A percentile compares a stretch with the other conserved stretches of the same genome.
phyloP scores from a whole-genome alignment of 148 eudicot species.

The Dianthus caryophyllus region DNA sequence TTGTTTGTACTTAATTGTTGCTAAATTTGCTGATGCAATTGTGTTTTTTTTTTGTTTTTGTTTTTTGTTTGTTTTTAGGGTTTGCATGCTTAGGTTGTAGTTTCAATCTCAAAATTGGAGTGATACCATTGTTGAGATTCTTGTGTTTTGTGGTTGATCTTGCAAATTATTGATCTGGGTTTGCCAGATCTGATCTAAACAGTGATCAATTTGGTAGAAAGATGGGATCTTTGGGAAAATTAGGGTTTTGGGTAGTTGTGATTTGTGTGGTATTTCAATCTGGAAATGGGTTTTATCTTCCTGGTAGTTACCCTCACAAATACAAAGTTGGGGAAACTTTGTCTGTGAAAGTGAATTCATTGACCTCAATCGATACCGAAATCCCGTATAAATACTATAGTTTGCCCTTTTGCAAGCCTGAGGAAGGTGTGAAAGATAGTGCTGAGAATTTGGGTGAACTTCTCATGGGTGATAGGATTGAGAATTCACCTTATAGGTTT shows the following conservation, averaged over 20 bases:
- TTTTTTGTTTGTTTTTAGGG: neutral
- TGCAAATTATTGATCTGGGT: conserved; percentile 40
- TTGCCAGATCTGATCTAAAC: conserved; percentile 37
- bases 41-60: too few species aligned
- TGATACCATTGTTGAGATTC: neutral
- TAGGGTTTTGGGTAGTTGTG: conserved; percentile 50
- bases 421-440: conserved; percentile 77
- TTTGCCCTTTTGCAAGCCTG: conserved; percentile 70
- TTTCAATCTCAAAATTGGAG: neutral
- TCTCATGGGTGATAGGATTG: conserved; percentile 84
- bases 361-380: conserved; percentile 81
- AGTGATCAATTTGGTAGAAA: conserved; percentile 1
- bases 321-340: conserved; percentile 52
- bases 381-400: conserved; percentile 75
- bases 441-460: conserved; percentile 84
- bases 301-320: conserved; percentile 83
- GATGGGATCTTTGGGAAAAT: conserved; percentile 43
- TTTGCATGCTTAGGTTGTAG: conserved; percentile 11
- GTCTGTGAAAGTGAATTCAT: conserved; percentile 71
- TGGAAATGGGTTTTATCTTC: conserved; percentile 67
- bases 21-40: too few species aligned
- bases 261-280: conserved; percentile 36
- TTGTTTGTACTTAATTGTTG: too few species aligned
- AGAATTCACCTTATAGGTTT: conserved; percentile 72
- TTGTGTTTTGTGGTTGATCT: too few species aligned